Evolutionary conservation across 179 eudicot genomes (phyloP).

Genomic region (Carnegiea gigantea): DNA sequence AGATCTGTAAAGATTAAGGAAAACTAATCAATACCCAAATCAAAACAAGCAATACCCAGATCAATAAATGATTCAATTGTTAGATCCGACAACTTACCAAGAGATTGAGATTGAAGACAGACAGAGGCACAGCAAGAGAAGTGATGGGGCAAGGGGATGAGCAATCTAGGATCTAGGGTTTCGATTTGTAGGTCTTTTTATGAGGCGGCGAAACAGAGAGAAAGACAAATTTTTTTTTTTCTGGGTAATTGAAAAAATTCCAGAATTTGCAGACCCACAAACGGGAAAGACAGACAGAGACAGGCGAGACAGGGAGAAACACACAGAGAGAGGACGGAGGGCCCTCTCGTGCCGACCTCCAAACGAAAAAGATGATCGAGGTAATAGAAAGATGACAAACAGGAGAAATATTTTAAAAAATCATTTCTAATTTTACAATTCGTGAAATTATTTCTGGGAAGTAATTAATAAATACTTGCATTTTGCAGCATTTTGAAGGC

Average conservation of each 20-base stretch:
- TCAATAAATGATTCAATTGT: not conserved
- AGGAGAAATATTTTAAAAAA: not conserved
- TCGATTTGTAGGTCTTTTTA: constrained; percentile 1
- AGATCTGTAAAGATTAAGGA: constrained; percentile 20
- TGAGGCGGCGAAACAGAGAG: constrained; percentile 14
- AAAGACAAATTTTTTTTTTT: not conserved
- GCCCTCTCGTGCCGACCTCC: constrained; percentile 26
- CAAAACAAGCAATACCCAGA: not conserved
- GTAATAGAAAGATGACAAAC: not conserved
- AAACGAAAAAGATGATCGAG: constrained; percentile 6
- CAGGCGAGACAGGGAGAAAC: not conserved
- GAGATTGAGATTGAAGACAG: not conserved
- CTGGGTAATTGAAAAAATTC: constrained; percentile 1
- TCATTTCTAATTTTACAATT: constrained; percentile 7
- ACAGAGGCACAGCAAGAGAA: not conserved
- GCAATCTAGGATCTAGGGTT: constrained; percentile 22
- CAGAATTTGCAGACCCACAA: constrained; percentile 6
- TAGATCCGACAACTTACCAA: constrained; percentile 16
- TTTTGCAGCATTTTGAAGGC: not conserved
- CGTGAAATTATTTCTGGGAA: not conserved
- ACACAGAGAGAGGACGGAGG: not conserved
- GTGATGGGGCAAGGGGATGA: not conserved
- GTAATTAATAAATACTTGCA: not conserved
- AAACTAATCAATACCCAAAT: constrained; percentile 16
- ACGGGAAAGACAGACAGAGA: not conserved